A percentile compares a stretch with the other conserved stretches of the same genome.
phyloP scores from a whole-genome alignment of 169 alveolate genomes.

The Amoebophrya sp. region DNA sequence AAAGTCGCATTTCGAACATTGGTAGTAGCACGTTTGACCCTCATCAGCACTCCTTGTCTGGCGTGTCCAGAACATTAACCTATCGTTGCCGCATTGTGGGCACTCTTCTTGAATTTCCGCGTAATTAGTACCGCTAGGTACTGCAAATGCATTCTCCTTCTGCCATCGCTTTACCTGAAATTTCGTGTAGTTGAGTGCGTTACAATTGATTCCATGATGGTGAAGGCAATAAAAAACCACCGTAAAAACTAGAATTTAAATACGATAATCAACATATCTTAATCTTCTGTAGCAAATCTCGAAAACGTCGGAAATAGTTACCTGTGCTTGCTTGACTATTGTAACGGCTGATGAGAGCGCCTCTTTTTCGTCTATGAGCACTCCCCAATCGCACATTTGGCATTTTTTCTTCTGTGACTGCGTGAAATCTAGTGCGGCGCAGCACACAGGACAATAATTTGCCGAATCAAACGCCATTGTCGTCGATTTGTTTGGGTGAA shows the following conservation, averaged over 20 bases:
- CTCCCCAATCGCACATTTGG: not conserved
- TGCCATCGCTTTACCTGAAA: constrained; percentile 16
- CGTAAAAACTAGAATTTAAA: too few species aligned
- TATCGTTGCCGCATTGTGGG: constrained; percentile 32
- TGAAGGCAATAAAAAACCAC: too few species aligned
- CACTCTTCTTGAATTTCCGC: constrained; percentile 17
- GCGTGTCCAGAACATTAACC: constrained; percentile 31
- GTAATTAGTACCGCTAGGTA: not conserved
- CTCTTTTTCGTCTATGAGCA: not conserved
- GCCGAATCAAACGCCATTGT: not conserved
- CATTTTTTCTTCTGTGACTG: not conserved
- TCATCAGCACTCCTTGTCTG: constrained; percentile 30
- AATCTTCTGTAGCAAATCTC: not conserved
- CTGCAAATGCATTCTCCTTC: not conserved
- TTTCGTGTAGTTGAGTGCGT: too few species aligned
- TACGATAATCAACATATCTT: not conserved
- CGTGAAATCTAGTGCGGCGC: not conserved
- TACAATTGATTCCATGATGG: too few species aligned
- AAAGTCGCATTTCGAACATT: constrained; percentile 34
- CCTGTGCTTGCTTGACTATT: not conserved
- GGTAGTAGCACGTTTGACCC: constrained; percentile 33
- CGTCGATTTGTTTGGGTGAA: too few species aligned
- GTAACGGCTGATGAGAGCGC: not conserved
- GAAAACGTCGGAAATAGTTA: not conserved
- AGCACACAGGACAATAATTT: not conserved